phyloP scores from a whole-genome alignment of 176 grass and related monocot species.

The bread wheat (Triticum aestivum) region DNA sequence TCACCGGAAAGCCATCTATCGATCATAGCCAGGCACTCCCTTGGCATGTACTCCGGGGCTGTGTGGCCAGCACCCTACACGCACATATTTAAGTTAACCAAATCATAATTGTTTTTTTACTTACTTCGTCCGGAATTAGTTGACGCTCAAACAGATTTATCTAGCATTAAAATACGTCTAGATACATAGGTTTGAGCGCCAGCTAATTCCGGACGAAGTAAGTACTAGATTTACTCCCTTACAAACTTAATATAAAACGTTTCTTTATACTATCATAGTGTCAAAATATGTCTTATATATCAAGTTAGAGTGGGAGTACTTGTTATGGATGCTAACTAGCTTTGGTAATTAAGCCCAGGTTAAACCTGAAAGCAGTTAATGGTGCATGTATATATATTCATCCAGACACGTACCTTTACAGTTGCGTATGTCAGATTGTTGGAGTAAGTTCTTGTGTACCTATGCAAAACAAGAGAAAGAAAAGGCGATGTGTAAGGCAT shows the following conservation, averaged over 20 bases:
- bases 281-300: too few relatives aligned
- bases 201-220: too few relatives aligned
- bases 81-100: not conserved
- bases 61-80: not conserved
- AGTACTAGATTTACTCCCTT: too few relatives aligned
- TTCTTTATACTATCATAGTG: too few relatives aligned
- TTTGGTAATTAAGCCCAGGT: not conserved
- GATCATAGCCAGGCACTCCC: not conserved
- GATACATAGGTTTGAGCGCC: too few relatives aligned
- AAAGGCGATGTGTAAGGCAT: not conserved
- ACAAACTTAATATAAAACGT: too few relatives aligned
- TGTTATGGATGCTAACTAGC: not conserved
- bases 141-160: too few relatives aligned
- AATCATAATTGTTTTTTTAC: not conserved
- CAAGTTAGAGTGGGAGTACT: too few relatives aligned
- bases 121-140: too few relatives aligned
- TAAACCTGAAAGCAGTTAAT: not conserved
- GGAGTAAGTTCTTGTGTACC: slow-evolving; percentile 59
- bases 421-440: slow-evolving; percentile 68
- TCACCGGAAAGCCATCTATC: not conserved
- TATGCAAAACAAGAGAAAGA: not conserved
- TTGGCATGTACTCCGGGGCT: not conserved
- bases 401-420: slow-evolving; percentile 51
- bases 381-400: not conserved
- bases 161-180: too few relatives aligned